Conservation (phyloP, 2,329 filamentous ascomycete genomes). For the Ambrosiella cleistominuta region DNA sequence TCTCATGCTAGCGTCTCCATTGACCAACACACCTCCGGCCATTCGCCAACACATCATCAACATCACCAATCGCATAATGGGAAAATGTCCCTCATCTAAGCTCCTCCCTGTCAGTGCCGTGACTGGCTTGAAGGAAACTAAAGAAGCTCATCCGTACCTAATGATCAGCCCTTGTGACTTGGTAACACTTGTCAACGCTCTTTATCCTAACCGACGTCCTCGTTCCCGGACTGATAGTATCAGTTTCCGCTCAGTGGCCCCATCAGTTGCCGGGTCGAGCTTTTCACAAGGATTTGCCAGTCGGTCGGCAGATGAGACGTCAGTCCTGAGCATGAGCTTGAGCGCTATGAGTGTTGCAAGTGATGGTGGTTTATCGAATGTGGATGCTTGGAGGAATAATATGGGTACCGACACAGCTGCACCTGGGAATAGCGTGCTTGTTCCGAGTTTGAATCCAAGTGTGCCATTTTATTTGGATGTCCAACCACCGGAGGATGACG, state of each 20-base stretch:
- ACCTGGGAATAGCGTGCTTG: neutral
- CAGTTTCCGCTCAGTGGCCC: conserved; percentile 47
- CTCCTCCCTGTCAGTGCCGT: conserved; percentile 55
- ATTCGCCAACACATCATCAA: conserved; percentile 54
- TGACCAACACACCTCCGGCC: conserved; percentile 40
- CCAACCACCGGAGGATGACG: conserved; percentile 40
- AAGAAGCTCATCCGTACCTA: conserved; percentile 61
- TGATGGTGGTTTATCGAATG: no score
- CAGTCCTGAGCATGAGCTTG: conserved; percentile 51
- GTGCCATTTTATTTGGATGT: neutral
- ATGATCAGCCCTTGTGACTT: conserved; percentile 67
- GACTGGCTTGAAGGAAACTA: conserved; percentile 56
- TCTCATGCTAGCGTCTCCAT: conserved; percentile 32
- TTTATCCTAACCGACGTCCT: conserved; percentile 64
- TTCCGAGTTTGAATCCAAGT: neutral
- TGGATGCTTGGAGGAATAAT: no score
- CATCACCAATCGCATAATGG: conserved; percentile 47
- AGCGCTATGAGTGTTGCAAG: no score
- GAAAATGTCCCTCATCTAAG: conserved; percentile 34
- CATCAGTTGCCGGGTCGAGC: conserved; percentile 47
- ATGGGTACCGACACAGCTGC: neutral
- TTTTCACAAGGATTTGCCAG: conserved; percentile 46
- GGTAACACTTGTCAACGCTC: conserved; percentile 60
- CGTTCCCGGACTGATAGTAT: conserved; percentile 40
- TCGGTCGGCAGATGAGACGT: conserved; percentile 45